phyloP scores from a whole-genome alignment of 257 asterid species.

The Parsonsia alboflavescens region DNA sequence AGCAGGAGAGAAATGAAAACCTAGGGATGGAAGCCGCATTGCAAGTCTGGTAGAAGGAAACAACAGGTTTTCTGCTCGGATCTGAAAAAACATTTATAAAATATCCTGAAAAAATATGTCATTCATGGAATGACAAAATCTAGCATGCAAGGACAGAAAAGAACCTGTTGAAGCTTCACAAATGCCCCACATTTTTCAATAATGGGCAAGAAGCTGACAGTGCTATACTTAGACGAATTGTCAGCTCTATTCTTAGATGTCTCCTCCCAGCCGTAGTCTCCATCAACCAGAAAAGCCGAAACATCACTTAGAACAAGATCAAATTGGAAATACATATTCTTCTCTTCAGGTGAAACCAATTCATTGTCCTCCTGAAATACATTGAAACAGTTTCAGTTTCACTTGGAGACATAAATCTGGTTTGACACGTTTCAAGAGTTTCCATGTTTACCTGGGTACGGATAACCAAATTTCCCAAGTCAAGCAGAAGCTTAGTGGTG shows the following conservation, averaged over 20 bases:
- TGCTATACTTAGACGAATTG: slow-evolving; percentile 37
- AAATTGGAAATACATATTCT: slow-evolving; percentile 79
- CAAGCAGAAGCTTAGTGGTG: slow-evolving; percentile 89
- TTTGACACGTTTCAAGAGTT: not conserved
- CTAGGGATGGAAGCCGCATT: slow-evolving; percentile 78
- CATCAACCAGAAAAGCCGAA: slow-evolving; percentile 94
- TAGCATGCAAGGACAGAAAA: not conserved
- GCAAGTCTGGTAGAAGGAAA: slow-evolving; percentile 83
- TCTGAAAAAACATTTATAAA: slow-evolving; percentile 56
- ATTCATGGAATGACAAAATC: not conserved
- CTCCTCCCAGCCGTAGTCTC: slow-evolving; percentile 79
- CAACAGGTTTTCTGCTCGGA: slow-evolving; percentile 63
- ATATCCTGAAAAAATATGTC: not conserved
- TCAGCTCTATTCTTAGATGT: slow-evolving; percentile 27
- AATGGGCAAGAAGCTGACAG: slow-evolving; percentile 65
- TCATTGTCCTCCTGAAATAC: slow-evolving; percentile 67
- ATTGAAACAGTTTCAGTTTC: slow-evolving; percentile 18
- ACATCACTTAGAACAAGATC: slow-evolving; percentile 86
- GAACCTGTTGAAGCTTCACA: slow-evolving; percentile 96
- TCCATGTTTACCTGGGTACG: slow-evolving; percentile 61
- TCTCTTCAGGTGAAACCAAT: slow-evolving; percentile 61
- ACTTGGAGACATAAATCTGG: not conserved
- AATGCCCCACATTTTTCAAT: slow-evolving; percentile 84
- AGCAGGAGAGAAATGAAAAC: slow-evolving; percentile 91
- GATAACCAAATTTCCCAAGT: slow-evolving; percentile 88